These are phyloP conservation scores for Coleophoma eucalyptorum DNA, from an alignment of 2,329 filamentous ascomycete species.

Conservation along the genomic window DNA sequence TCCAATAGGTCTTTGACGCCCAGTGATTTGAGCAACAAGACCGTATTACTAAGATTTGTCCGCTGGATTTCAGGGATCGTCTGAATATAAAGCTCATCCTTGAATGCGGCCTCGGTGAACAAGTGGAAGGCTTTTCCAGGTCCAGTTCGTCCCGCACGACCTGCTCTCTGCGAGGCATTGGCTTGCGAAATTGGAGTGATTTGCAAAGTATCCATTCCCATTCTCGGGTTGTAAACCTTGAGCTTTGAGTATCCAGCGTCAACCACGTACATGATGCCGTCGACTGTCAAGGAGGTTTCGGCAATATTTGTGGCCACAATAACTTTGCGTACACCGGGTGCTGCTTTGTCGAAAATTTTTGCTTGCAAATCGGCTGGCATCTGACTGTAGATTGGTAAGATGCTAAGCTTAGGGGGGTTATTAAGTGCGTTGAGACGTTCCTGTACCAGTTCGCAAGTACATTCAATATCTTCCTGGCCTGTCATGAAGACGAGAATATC, in stretches of 20 bases:
- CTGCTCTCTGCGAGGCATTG: constrained; percentile 89
- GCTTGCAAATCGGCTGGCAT: constrained; percentile 98
- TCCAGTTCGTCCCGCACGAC: constrained; percentile 88
- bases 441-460: constrained; percentile 88
- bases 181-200: constrained; percentile 97
- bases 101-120: constrained; percentile 91
- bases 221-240: constrained; percentile 97
- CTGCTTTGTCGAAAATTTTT: constrained; percentile 92
- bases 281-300: constrained; percentile 94
- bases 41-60: constrained; percentile 92
- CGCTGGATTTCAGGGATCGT: constrained; percentile 97
- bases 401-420: constrained; percentile 90
- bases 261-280: constrained; percentile 99
- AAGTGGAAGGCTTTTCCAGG: constrained; percentile 94
- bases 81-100: constrained; percentile 93
- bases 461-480: constrained; percentile 96
- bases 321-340: constrained; percentile 89
- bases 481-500: constrained; percentile 99
- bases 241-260: constrained; percentile 95
- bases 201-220: constrained; percentile 98
- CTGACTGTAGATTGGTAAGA: constrained; percentile 97
- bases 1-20: constrained; percentile 92
- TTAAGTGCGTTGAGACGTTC: constrained; percentile 86
- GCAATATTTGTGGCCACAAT: constrained; percentile 99
- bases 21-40: constrained; percentile 88